Conservation (phyloP, 2,329 filamentous ascomycete species). For the Diaporthe ilicicola region DNA sequence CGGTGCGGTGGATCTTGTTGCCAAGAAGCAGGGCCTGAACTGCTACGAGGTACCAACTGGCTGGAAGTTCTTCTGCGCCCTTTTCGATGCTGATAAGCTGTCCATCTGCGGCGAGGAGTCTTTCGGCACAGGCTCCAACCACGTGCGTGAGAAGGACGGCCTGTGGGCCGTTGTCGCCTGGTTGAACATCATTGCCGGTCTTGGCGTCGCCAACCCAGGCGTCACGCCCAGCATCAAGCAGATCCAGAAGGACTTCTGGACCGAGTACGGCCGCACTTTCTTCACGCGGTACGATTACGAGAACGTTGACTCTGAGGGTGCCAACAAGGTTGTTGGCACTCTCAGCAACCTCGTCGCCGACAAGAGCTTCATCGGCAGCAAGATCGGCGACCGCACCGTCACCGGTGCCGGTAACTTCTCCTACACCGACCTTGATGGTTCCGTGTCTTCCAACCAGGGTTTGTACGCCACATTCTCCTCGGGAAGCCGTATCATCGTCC, state of each 20-base stretch:
- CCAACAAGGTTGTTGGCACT: conserved; percentile 87
- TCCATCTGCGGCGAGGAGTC: conserved; percentile 99
- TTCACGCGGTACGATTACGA: conserved; percentile 99
- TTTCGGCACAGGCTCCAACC: conserved; percentile 97
- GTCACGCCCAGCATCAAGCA: conserved; percentile 91
- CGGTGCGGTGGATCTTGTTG: conserved; percentile 93
- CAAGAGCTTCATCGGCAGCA: conserved; percentile 80
- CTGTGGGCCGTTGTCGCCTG: conserved; percentile 97
- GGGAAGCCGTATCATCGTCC: conserved; percentile 93
- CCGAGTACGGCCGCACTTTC: conserved; percentile 94
- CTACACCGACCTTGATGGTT: conserved; percentile 98
- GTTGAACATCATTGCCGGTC: conserved; percentile 97
- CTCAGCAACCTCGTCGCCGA: conserved; percentile 82
- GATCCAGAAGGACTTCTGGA: conserved; percentile 98
- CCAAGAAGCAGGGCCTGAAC: conserved; percentile 89
- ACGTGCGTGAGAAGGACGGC: conserved; percentile 99
- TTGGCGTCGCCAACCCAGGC: conserved; percentile 81
- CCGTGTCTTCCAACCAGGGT: conserved; percentile 94
- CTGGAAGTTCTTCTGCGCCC: conserved; percentile 99
- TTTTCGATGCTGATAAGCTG: conserved; percentile 94
- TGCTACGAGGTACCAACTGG: conserved; percentile 98
- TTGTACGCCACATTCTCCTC: conserved; percentile 95
- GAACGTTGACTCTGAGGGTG: conserved; percentile 88
- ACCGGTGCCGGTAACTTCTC: conserved; percentile 94
- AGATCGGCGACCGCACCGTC: conserved; percentile 82